Base-by-base conservation (phyloP, 2,329 filamentous ascomycete species). In the Alternaria hordeiaustralica region DNA sequence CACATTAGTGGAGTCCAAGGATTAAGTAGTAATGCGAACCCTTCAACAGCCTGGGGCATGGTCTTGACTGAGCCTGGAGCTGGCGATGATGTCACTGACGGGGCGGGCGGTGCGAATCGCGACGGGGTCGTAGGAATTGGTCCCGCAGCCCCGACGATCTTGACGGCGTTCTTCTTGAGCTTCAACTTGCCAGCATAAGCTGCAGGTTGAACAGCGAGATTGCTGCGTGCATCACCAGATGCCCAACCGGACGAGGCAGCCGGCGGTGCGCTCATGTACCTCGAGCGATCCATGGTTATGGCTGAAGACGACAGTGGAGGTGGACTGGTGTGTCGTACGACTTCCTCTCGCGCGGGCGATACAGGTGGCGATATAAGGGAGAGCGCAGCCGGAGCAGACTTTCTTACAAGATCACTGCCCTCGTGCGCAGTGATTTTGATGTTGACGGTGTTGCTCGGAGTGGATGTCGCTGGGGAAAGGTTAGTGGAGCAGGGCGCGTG, bases 121-220 rank as follows among this genome's bases (percentile, higher is more conserved):
- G 49, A 53, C 10, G 28, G n/a, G 12, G 30, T 13, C 20, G 20
- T 7, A 33, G 30, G 47, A n/a, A 28, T 20, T 50, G 71, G 41
- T 4, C 51, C 51, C 33, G 71, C 69, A 30, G 68, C 58, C 15
- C 70, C 45, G 7, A 75, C 71, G 2, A 78, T 68, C 63, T 73
- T 75, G 58, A 77, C 72, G 0, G 71, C 66, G 1, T 62, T 59
- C 63, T 76, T 79, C 63, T 77, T 77, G n/a, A 77, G 62, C 55
- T 66, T 75, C 41, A 77, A 47, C 6, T 51, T 65, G 21, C 66
- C 58, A 1, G 62, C 8, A 9, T 57, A 54, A 5, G 67, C 61
- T 1, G 70, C 59, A 50, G 74, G 72, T 64, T 75, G 74, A 2
- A 73, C 54, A 11, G 74, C 70, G 4, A 74, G 61, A 41, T 73